A percentile compares a stretch with the other conserved stretches of the same genome.
Conservation (phyloP, 2,329 filamentous ascomycete genomes). For the Ceratocystis lukuohia region DNA sequence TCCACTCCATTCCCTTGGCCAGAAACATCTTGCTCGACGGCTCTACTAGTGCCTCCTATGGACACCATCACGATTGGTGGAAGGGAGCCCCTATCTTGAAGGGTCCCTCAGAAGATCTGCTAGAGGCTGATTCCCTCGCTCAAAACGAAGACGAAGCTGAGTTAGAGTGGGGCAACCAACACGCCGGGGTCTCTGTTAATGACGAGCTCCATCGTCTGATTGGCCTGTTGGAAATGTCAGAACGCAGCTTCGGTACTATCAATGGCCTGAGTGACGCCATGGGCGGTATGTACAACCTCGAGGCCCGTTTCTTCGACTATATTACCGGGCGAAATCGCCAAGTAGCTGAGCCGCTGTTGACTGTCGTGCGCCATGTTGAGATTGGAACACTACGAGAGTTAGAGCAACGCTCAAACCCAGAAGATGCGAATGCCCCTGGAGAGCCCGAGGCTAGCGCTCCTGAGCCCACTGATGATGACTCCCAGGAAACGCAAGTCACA, state of each 20-base stretch:
- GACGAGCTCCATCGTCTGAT: conserved; percentile 49
- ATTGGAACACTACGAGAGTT: background rate
- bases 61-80: conserved; percentile 48
- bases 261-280: conserved; percentile 33
- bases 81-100: conserved; percentile 30
- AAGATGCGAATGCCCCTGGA: background rate
- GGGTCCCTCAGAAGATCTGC: background rate
- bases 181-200: conserved; percentile 27
- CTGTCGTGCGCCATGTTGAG: conserved; percentile 24
- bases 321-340: conserved; percentile 27
- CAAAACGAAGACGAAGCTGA: background rate
- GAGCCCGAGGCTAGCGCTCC: no score
- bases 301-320: conserved; percentile 32
- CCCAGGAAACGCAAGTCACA: conserved; percentile 30
- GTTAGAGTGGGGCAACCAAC: conserved; percentile 10
- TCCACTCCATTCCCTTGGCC: conserved; percentile 45
- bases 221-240: conserved; percentile 48
- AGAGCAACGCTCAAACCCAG: background rate
- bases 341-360: conserved; percentile 26
- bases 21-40: conserved; percentile 42
- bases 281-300: conserved; percentile 18
- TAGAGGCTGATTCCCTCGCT: background rate
- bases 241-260: conserved; percentile 45
- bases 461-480: conserved; percentile 21
- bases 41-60: conserved; percentile 35